Evolutionary conservation across 305 asterid genomes (phyloP).

Genomic region (Rubia tinctorum): DNA sequence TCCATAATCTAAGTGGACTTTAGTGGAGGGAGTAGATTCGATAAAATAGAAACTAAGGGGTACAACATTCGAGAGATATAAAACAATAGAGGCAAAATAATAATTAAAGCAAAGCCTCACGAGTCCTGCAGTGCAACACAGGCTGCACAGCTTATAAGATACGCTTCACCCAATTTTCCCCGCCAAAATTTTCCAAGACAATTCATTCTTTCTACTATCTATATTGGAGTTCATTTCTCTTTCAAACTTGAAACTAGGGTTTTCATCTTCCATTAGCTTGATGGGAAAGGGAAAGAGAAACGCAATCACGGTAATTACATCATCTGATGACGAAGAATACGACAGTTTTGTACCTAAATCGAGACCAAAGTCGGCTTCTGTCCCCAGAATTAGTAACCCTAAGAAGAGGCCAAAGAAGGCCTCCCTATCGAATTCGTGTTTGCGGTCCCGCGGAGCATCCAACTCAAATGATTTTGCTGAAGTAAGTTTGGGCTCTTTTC

Average conservation of each 20-base stretch:
- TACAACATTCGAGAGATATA: not conserved
- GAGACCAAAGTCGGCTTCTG: constrained; percentile 37
- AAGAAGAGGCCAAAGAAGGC: constrained; percentile 56
- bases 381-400: constrained; percentile 43
- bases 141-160: not conserved
- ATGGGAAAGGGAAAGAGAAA: constrained; percentile 71
- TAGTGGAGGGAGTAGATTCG: too few species aligned
- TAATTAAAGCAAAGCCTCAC: not conserved
- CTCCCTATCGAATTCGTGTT: constrained; percentile 38
- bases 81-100: not conserved
- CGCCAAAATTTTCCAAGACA: constrained; percentile 13
- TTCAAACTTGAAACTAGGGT: constrained; percentile 6
- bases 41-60: not conserved
- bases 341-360: constrained; percentile 23
- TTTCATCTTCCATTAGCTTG: not conserved
- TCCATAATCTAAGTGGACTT: too few species aligned
- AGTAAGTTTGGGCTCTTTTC: constrained; percentile 31
- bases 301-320: constrained; percentile 43
- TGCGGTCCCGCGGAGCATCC: constrained; percentile 24
- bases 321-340: constrained; percentile 61
- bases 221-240: not conserved
- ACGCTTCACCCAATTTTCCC: constrained; percentile 16
- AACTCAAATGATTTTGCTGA: constrained; percentile 49
- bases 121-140: not conserved
- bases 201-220: not conserved